Percentiles rank a stretch among this genome's conserved stretches.
phyloP scores from a whole-genome alignment of 2,329 filamentous ascomycete species.

The Aspergillus aculeatus region DNA sequence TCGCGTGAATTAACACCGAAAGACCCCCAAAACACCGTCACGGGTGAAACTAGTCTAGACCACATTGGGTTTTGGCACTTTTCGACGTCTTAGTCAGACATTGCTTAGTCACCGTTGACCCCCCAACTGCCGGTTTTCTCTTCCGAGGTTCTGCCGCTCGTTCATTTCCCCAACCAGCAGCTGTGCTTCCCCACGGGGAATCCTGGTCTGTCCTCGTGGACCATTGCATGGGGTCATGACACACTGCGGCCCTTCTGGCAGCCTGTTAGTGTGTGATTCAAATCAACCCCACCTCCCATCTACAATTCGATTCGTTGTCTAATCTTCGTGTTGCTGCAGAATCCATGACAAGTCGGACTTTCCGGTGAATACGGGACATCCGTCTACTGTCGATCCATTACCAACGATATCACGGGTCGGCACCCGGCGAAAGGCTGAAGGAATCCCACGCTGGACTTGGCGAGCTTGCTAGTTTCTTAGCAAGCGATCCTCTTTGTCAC shows the following conservation, averaged over 20 bases:
- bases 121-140: background rate
- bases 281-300: background rate
- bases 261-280: background rate
- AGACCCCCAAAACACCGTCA: background rate
- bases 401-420: background rate
- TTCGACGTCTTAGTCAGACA: background rate
- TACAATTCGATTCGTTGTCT: background rate
- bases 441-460: background rate
- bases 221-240: background rate
- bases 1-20: background rate
- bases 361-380: background rate
- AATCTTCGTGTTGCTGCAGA: background rate
- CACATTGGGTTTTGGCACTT: background rate
- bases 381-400: background rate
- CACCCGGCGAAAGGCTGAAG: background rate
- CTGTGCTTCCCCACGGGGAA: background rate
- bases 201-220: background rate
- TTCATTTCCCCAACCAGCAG: background rate
- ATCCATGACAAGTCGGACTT: background rate
- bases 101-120: background rate
- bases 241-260: background rate
- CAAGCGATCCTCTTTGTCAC: background rate
- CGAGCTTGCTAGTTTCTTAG: background rate
- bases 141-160: background rate
- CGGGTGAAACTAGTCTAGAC: background rate